phyloP scores from a whole-genome alignment of 805 yeast genomes.

The Candida corydali region DNA sequence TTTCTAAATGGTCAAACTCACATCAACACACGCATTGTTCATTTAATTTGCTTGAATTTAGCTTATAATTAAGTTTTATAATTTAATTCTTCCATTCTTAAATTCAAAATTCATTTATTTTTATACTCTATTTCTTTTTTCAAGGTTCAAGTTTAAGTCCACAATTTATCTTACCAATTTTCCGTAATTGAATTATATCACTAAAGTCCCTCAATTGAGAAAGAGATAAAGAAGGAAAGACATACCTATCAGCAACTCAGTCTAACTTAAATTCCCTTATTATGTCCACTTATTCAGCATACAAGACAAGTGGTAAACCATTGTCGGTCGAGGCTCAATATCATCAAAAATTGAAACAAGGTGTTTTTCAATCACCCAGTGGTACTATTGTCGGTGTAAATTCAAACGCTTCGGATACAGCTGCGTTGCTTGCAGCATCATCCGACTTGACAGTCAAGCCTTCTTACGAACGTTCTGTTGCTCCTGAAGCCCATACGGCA shows the following conservation, averaged over 20 bases:
- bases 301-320: constrained; percentile 68
- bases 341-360: constrained; percentile 68
- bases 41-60: no score
- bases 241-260: no score
- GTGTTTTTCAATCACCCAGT: constrained; percentile 51
- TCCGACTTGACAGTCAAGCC: constrained; percentile 61
- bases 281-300: constrained; percentile 44
- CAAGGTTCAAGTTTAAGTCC: neutral
- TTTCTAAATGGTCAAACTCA: no score
- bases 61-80: no score
- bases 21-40: no score
- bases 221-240: no score
- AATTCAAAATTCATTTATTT: neutral
- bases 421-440: constrained; percentile 71
- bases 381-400: constrained; percentile 57
- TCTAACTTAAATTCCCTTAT: neutral
- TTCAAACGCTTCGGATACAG: constrained; percentile 67
- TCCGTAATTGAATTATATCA: neutral
- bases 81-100: no score
- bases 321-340: constrained; percentile 71
- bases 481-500: constrained; percentile 63
- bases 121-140: no score
- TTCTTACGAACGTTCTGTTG: constrained; percentile 54
- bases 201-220: no score
- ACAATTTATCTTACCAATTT: neutral